A percentile compares a stretch with the other conserved stretches of the same genome.
These are phyloP conservation scores for Kwoniella sp. DNA, from an alignment of 768 basidiomycete species.

Conservation along the genomic window DNA sequence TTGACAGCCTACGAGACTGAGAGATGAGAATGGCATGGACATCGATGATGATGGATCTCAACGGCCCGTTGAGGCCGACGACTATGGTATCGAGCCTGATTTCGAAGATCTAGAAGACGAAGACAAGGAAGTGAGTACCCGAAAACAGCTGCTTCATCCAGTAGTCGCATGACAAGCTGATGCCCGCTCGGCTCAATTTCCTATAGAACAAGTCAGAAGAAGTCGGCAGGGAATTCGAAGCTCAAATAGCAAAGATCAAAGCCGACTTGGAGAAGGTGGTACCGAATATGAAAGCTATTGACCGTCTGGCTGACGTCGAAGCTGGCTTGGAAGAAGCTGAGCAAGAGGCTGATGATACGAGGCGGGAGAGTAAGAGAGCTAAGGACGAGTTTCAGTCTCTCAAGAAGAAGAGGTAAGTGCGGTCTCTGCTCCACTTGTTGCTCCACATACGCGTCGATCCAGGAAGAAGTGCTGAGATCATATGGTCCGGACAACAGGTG, in stretches of 20 bases:
- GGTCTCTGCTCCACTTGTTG: neutral
- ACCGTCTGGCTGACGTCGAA: slow-evolving; percentile 67
- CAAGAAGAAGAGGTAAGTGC: slow-evolving; percentile 71
- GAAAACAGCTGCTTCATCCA: neutral
- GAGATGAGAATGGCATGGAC: slow-evolving; percentile 88
- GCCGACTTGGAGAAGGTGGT: slow-evolving; percentile 83
- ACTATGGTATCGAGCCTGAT: slow-evolving; percentile 88
- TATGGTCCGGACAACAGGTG: slow-evolving; percentile 57
- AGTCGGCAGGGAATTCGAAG: slow-evolving; percentile 57
- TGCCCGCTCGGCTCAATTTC: neutral
- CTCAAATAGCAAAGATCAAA: slow-evolving; percentile 66
- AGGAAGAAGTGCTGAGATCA: neutral
- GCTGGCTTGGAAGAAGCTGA: slow-evolving; percentile 83
- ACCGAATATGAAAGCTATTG: slow-evolving; percentile 95
- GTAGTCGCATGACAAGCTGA: neutral
- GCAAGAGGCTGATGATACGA: slow-evolving; percentile 85
- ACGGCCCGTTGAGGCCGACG: slow-evolving; percentile 68
- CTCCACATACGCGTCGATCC: too few species aligned
- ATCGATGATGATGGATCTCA: slow-evolving; percentile 82
- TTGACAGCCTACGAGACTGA: slow-evolving; percentile 63
- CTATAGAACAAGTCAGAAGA: slow-evolving; percentile 23
- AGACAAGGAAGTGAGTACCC: slow-evolving; percentile 73
- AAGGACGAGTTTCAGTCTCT: slow-evolving; percentile 88
- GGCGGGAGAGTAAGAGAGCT: slow-evolving; percentile 85
- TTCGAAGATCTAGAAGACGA: slow-evolving; percentile 92